Evolutionary conservation across 164 flowering plant species (phyloP).

Genomic region (Annona cherimola): DNA sequence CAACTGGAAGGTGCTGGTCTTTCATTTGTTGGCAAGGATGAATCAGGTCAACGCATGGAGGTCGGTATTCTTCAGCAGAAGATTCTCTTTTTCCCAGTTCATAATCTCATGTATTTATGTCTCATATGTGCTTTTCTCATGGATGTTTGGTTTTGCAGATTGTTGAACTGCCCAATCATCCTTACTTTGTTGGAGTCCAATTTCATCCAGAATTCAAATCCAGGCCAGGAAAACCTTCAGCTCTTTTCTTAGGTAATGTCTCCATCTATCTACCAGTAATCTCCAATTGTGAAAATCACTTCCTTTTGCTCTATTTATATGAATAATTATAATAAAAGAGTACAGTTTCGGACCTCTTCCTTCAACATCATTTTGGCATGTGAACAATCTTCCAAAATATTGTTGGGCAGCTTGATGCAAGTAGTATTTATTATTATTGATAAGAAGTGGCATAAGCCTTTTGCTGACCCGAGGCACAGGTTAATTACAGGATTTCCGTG

Average conservation of each 20-base stretch:
- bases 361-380: too few relatives aligned
- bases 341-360: too few relatives aligned
- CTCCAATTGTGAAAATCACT: too few relatives aligned
- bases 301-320: too few relatives aligned
- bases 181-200: constrained; percentile 82
- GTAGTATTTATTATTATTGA: too few relatives aligned
- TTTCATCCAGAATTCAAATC: constrained; percentile 96
- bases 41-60: constrained; percentile 85
- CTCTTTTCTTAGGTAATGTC: constrained; percentile 71
- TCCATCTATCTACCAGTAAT: background rate
- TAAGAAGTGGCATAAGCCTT: too few relatives aligned
- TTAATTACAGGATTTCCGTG: too few relatives aligned
- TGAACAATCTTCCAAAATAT: too few relatives aligned
- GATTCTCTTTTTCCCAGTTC: background rate
- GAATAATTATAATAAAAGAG: too few relatives aligned
- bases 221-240: constrained; percentile 86
- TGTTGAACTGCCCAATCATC: constrained; percentile 71
- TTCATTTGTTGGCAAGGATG: constrained; percentile 82
- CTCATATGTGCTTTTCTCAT: background rate
- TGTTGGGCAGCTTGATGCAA: too few relatives aligned
- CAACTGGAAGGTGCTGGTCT: constrained; percentile 77
- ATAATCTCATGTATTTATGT: background rate
- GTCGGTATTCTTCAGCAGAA: constrained; percentile 21
- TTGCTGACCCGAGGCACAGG: too few relatives aligned
- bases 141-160: constrained; percentile 43